Percentiles rank a stretch among this genome's conserved stretches.
Conservation (phyloP, 768 basidiomycete species). For the Polyporus arcularius region DNA sequence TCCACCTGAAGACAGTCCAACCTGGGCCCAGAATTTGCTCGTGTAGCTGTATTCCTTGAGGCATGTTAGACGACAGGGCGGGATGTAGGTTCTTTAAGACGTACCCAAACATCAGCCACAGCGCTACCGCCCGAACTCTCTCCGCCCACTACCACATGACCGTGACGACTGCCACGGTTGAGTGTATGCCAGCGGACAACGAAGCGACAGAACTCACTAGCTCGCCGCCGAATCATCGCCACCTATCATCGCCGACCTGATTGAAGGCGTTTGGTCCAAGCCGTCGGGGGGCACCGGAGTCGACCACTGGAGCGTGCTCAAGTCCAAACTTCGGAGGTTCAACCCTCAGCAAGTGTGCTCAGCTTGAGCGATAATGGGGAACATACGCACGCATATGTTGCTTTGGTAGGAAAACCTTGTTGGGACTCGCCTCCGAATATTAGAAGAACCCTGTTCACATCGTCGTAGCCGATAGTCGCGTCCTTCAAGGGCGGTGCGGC, state of each 20-base stretch:
- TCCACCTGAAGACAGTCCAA: conserved; percentile 49
- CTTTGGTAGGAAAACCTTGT: conserved; percentile 57
- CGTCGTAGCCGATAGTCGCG: conserved; percentile 63
- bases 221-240: conserved; percentile 78
- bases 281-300: conserved; percentile 51
- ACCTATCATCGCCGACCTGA: conserved; percentile 63
- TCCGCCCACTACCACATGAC: conserved; percentile 76
- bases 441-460: conserved; percentile 54
- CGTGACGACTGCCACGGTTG: conserved; percentile 55
- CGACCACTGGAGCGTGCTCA: conserved; percentile 63
- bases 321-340: conserved; percentile 51
- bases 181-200: conserved; percentile 9
- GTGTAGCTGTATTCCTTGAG: conserved; percentile 75
- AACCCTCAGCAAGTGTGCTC: conserved; percentile 3
- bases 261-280: conserved; percentile 52
- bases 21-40: conserved; percentile 75
- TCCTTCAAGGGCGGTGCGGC: conserved; percentile 67
- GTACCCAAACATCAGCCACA: conserved; percentile 75
- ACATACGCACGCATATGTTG: conserved; percentile 74
- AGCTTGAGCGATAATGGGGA: background rate
- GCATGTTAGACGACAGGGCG: conserved; percentile 14
- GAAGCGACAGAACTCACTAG: conserved; percentile 56
- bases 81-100: conserved; percentile 21
- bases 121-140: conserved; percentile 53
- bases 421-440: conserved; percentile 78